Evolutionary conservation across 441 rosid species (phyloP), one percentile per base, ranked within the genome.

Genomic region (Pelargonium citronellum): DNA sequence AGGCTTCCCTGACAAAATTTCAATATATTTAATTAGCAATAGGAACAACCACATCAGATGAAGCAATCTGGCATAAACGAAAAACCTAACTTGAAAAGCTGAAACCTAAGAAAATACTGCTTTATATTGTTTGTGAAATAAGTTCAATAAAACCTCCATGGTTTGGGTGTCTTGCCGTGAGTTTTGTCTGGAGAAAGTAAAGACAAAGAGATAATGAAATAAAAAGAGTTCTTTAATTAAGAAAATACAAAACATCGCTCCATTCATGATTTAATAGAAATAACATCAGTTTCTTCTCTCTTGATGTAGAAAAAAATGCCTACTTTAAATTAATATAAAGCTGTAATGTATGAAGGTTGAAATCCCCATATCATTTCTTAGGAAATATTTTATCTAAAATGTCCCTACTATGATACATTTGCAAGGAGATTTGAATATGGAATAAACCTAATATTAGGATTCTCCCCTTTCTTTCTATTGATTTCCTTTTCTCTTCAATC

Each of bases 1-100:
- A 94, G 83, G 58, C 78, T 81, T 63, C 99, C 99, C 99, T 94
- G 41, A 22, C 70, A 70, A 70, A 20, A 60, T 69, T 63, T 30
- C 15, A 69, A 55, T 60, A 69, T 47, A 37, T 1, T 27, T 27
- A 27, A 27, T 27, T 27, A 27, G 30, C 30, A 27, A 27, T 27
- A 27, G 30, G 30, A 27, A 27, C 30, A 1, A 2, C 30, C 30
- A 27, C 30, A 27, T 3, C 30, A 27, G 30, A 27, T 27, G 61
- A 46, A 46, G n/a, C 51, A 46, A 13, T 7, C 51, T 27, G 13
- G 13, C 13, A 46, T 46, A 7, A 46, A 46, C 11, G 3, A 10
- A 27, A 46, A 46, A 46, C 51, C 12, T 10, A 13, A n/a, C 13
- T 9, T 46, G 10, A 46, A 46, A 46, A 13, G 51, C 51, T 46